Evolutionary conservation across 495 filamentous ascomycete species (phyloP).

Genomic region (Hypoxylon fuscum): DNA sequence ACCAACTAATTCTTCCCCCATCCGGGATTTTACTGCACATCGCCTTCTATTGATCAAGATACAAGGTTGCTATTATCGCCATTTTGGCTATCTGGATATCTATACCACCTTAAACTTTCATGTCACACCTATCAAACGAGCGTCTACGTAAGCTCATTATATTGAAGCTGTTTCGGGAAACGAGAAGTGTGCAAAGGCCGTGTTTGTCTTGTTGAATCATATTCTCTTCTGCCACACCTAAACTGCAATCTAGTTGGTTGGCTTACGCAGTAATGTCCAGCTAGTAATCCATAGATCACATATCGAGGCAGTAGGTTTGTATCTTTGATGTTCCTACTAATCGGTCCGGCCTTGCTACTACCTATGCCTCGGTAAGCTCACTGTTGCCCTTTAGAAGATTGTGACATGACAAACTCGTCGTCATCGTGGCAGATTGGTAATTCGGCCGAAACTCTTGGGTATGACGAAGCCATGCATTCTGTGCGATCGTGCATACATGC

Average conservation of each 20-base stretch:
- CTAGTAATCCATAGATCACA: background rate
- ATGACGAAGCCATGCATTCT: conserved; percentile 32
- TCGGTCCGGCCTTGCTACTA: conserved; percentile 34
- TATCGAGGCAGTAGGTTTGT: background rate
- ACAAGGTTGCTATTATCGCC: background rate
- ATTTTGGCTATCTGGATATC: conserved; percentile 17
- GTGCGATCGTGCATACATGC: conserved; percentile 17
- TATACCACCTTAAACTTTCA: conserved; percentile 4
- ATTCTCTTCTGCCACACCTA: conserved; percentile 29
- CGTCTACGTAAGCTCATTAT: conserved; percentile 37
- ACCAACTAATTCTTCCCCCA: background rate
- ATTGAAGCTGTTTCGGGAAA: conserved; percentile 38
- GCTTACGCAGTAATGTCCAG: conserved; percentile 26
- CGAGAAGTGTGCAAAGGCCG: conserved; percentile 16
- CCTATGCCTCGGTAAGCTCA: conserved; percentile 24
- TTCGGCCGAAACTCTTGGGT: conserved; percentile 21
- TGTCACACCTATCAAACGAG: conserved; percentile 30
- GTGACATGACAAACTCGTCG: conserved; percentile 17
- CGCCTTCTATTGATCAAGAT: conserved; percentile 10
- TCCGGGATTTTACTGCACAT: conserved; percentile 8
- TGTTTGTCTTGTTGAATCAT: conserved; percentile 35
- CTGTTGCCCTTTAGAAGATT: conserved; percentile 10
- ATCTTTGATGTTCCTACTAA: conserved; percentile 16
- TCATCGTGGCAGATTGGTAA: conserved; percentile 26
- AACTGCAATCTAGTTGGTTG: conserved; percentile 25